These are phyloP conservation scores for Calonectria ilicicola DNA, from an alignment of 2,329 filamentous ascomycete species.

Conservation along the genomic window DNA sequence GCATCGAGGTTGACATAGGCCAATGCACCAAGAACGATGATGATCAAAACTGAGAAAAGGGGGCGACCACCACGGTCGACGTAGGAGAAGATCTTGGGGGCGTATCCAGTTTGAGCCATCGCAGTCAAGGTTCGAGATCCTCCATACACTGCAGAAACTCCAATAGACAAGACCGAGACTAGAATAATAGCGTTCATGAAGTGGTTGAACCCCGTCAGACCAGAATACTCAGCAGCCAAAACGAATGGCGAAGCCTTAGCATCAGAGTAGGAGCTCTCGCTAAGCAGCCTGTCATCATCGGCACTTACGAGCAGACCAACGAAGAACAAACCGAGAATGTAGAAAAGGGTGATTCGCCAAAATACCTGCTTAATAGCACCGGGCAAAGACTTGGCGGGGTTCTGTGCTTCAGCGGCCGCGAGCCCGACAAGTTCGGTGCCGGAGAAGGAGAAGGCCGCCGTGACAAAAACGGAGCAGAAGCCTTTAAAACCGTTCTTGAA, in stretches of 20 bases:
- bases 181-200: constrained; percentile 68
- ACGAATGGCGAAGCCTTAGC: constrained; percentile 62
- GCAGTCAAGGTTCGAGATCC: constrained; percentile 67
- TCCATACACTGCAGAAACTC: constrained; percentile 66
- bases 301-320: constrained; percentile 60
- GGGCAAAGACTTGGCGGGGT: constrained; percentile 78
- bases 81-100: constrained; percentile 65
- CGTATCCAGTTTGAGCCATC: constrained; percentile 66
- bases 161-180: constrained; percentile 66
- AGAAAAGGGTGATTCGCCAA: constrained; percentile 64
- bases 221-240: constrained; percentile 61
- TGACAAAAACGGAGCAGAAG: constrained; percentile 77
- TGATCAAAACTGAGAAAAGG: constrained; percentile 56
- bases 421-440: constrained; percentile 78
- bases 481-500: constrained; percentile 80
- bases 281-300: constrained; percentile 56
- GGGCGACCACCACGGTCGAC: constrained; percentile 66
- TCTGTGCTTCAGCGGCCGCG: constrained; percentile 75
- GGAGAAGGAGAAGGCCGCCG: constrained; percentile 77
- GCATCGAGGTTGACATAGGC: constrained; percentile 60
- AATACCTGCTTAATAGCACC: constrained; percentile 82
- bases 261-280: constrained; percentile 38
- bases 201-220: constrained; percentile 59
- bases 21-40: constrained; percentile 61
- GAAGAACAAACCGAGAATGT: constrained; percentile 62